These are phyloP conservation scores for Stachybotrys echinatus DNA, from an alignment of 2,329 filamentous ascomycete species.

Conservation along the genomic window DNA sequence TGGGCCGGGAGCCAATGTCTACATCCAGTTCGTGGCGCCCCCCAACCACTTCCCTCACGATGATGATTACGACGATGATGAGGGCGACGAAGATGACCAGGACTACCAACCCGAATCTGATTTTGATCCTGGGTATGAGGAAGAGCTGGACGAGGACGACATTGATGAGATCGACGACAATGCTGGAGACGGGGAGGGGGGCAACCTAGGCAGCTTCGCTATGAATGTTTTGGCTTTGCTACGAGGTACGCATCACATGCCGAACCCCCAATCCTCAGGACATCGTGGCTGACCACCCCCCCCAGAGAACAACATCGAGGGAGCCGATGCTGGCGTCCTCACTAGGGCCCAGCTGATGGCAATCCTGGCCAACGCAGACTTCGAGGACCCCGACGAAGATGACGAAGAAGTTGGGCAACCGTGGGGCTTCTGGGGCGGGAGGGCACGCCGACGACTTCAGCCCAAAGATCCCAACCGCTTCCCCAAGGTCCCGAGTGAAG, in stretches of 20 bases:
- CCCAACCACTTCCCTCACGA: neutral
- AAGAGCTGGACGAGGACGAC: conserved; percentile 19
- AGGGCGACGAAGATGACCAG: conserved; percentile 18
- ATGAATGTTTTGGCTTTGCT: conserved; percentile 27
- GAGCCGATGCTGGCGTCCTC: conserved; percentile 16
- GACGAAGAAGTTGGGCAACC: conserved; percentile 21
- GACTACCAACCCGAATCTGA: conserved; percentile 6
- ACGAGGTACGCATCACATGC: conserved; percentile 16
- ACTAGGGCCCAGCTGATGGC: conserved; percentile 32
- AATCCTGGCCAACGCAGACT: conserved; percentile 31
- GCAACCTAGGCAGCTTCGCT: conserved; percentile 18
- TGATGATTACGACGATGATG: conserved; percentile 19
- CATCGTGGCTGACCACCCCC: conserved; percentile 17
- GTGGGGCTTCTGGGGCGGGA: conserved; percentile 34
- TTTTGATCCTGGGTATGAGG: conserved; percentile 11
- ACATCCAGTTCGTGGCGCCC: neutral
- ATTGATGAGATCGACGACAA: conserved; percentile 12
- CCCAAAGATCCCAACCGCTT: conserved; percentile 55
- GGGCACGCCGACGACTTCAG: conserved; percentile 31
- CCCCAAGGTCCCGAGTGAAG: conserved; percentile 78
- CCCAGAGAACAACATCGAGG: no score
- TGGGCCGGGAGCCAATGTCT: neutral
- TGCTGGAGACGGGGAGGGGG: neutral
- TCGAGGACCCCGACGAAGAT: conserved; percentile 29
- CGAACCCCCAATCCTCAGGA: conserved; percentile 5